Evolutionary conservation across 2,329 filamentous ascomycete genomes (phyloP).

Genomic region (Trichoderma polysporum): DNA sequence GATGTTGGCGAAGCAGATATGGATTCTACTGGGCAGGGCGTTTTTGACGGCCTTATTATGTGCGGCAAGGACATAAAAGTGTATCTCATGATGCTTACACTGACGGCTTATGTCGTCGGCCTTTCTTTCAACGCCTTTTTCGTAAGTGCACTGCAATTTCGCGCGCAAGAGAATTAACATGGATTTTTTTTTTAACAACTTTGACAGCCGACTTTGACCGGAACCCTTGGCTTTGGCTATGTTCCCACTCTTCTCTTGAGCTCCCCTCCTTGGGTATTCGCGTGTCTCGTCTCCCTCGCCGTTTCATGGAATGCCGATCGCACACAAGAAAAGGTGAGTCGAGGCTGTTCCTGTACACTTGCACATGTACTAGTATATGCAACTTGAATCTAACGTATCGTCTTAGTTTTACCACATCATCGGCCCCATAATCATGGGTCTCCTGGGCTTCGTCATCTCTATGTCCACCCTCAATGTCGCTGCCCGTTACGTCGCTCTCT

Average conservation of each 20-base stretch:
- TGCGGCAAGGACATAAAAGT: conserved; percentile 61
- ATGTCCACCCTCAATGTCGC: conserved; percentile 57
- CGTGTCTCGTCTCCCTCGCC: conserved; percentile 55
- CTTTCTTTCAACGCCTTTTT: conserved; percentile 60
- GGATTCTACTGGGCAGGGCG: conserved; percentile 49
- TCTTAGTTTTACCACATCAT: conserved; percentile 56
- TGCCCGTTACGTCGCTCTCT: conserved; percentile 60
- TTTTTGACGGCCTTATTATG: conserved; percentile 56
- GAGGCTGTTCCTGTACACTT: no score
- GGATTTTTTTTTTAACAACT: conserved; percentile 2
- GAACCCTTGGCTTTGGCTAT: conserved; percentile 52
- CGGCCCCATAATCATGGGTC: conserved; percentile 52
- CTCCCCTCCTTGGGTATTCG: conserved; percentile 58
- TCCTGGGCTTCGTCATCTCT: conserved; percentile 58
- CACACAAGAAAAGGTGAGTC: conserved; percentile 51
- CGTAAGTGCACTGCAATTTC: conserved; percentile 32
- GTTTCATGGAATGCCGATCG: conserved; percentile 58
- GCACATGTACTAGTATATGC: not conserved
- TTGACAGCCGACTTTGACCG: conserved; percentile 48
- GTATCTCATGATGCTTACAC: conserved; percentile 62
- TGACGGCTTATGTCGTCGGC: conserved; percentile 61
- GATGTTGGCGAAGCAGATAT: conserved; percentile 57
- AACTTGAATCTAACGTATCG: not conserved
- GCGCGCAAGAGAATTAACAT: not conserved
- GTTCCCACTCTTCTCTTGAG: conserved; percentile 56